Conservation (phyloP, 176 grass and related monocot species). For the Triticum monococcum region DNA sequence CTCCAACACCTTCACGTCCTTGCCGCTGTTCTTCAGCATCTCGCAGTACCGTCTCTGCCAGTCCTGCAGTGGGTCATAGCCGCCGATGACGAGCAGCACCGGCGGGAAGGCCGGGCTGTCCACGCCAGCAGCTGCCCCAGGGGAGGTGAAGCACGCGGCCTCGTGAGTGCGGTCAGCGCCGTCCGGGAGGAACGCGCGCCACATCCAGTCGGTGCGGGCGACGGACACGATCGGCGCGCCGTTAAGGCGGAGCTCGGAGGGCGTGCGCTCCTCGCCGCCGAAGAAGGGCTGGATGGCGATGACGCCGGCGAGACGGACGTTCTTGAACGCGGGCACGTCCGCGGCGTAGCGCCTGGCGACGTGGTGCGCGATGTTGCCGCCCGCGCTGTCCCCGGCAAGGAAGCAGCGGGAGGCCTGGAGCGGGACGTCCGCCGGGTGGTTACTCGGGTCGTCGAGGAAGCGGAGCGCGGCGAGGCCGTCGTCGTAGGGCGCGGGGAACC, state of each 20-base stretch:
- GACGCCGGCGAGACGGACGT: conserved; percentile 38
- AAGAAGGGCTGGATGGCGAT: conserved; percentile 85
- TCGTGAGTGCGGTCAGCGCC: conserved; percentile 54
- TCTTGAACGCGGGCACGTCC: not conserved
- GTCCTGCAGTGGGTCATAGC: conserved; percentile 61
- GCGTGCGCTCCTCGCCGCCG: conserved; percentile 75
- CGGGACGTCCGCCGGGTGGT: not conserved
- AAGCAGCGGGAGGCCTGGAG: conserved; percentile 19
- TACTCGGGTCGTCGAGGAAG: conserved; percentile 48
- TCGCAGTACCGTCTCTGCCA: conserved; percentile 56
- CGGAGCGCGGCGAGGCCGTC: conserved; percentile 69
- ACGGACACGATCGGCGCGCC: conserved; percentile 49
- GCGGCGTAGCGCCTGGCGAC: not conserved
- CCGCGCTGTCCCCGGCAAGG: no score
- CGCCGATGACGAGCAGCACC: conserved; percentile 53
- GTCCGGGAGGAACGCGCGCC: conserved; percentile 68
- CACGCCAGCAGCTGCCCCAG: not conserved
- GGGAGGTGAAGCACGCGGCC: conserved; percentile 16
- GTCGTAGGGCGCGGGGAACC: conserved; percentile 63
- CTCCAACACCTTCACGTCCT: conserved; percentile 43
- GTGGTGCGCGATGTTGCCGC: no score
- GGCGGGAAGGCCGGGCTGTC: conserved; percentile 37
- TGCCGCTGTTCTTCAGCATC: conserved; percentile 29
- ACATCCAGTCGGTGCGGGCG: conserved; percentile 61
- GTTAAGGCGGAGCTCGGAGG: conserved; percentile 46